Evolutionary conservation across 768 basidiomycete species (phyloP), one percentile per base, ranked within the genome.

Genomic region (Leccinum arenicola): DNA sequence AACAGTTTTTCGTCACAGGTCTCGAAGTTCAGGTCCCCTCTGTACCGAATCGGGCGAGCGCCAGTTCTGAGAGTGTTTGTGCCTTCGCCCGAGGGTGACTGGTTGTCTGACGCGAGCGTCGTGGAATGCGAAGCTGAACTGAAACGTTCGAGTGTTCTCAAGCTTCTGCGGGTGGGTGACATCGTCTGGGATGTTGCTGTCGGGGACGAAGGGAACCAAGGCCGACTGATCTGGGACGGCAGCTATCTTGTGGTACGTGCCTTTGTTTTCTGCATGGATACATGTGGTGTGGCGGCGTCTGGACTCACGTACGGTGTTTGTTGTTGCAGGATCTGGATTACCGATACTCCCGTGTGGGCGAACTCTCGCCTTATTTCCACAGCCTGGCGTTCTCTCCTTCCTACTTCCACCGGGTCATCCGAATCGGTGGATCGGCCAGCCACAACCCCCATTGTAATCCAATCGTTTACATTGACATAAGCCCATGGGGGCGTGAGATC

Each of bases 161-260:
- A 77, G 47, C 71, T 91, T 49, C 71, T 95, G 72, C 79, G 87
- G 51, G 77, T 85, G 29, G 92, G 92, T 1, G 92, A 95, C 70
- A 84, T 93, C 1, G 84, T 94, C 14, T 94, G 92, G 91, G 93
- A 94, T 66, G 78, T 87, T 14, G 93, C 91, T 5, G 89, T 90
- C 1, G 88, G 89, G 9, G 91, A 93, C 68, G 91, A 94, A 68
- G 89, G 87, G 1, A 93, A 94, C 70, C 80, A 86, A 7, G 92
- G 92, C n/a, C 76, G 89, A 62, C 69, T 93, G 72, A 78, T 93
- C 9, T 94, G 91, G 91, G 93, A 93, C 68, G 92, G 92, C n/a
- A 85, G 83, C 60, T 94, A 92, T 74, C 79, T 94, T 7, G 85
- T 94, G 65, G 91, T 93, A 68, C 67, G 89, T 78, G 40, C 40